Evolutionary conservation across 2,329 filamentous ascomycete species (phyloP).

Genomic region (Pseudocercospora pini-densiflorae): DNA sequence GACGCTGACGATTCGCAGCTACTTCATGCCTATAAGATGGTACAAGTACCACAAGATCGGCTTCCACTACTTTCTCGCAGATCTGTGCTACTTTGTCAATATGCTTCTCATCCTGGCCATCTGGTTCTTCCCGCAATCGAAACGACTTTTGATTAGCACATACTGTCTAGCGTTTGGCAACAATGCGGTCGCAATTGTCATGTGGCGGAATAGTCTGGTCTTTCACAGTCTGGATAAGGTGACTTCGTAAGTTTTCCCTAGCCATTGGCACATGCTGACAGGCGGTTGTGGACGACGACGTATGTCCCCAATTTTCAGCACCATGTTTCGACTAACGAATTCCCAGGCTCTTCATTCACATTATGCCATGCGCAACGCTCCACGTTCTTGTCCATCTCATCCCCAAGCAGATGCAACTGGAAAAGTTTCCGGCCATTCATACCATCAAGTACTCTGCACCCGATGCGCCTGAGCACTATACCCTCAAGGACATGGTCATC

Average conservation of each 20-base stretch:
- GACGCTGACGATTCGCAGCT: constrained; percentile 53
- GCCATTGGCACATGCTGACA: constrained; percentile 19
- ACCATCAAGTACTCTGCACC: constrained; percentile 72
- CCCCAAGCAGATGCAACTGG: constrained; percentile 65
- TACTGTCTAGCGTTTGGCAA: constrained; percentile 96
- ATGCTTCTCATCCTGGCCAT: constrained; percentile 78
- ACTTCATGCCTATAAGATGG: constrained; percentile 96
- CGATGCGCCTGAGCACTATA: constrained; percentile 75
- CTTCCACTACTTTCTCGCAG: constrained; percentile 96
- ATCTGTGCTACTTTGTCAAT: constrained; percentile 99
- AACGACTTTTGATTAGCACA: constrained; percentile 86
- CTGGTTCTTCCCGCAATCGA: constrained; percentile 89
- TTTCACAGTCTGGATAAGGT: constrained; percentile 99
- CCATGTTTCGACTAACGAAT: constrained; percentile 8
- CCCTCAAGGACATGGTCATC: constrained; percentile 80
- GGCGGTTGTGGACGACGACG: constrained; percentile 27
- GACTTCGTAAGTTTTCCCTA: constrained; percentile 62
- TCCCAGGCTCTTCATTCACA: constrained; percentile 86
- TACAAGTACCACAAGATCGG: constrained; percentile 90
- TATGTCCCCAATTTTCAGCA: constrained; percentile 18
- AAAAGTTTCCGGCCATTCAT: constrained; percentile 83
- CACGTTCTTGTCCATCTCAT: constrained; percentile 91
- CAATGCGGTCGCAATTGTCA: constrained; percentile 95
- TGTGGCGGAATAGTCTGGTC: constrained; percentile 99
- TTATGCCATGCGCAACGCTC: constrained; percentile 94